Evolutionary conservation across 495 filamentous ascomycete genomes (phyloP).

Genomic region (Trichoderma virens): DNA sequence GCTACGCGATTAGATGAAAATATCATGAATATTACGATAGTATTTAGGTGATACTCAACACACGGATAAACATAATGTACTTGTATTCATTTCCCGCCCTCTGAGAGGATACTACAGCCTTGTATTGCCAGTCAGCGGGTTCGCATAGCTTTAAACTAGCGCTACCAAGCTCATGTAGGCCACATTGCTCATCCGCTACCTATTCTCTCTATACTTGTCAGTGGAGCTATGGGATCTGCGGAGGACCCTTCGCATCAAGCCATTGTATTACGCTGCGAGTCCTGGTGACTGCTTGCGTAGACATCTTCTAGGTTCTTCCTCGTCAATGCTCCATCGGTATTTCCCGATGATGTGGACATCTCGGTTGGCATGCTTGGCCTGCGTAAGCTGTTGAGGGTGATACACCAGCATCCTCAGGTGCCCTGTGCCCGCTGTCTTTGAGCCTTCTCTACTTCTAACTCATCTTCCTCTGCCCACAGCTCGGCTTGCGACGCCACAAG

Average conservation of each 20-base stretch:
- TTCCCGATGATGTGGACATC: constrained; percentile 9
- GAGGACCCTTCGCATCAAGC: constrained; percentile 64
- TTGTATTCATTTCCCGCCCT: no score
- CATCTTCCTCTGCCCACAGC: constrained; percentile 76
- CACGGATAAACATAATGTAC: no score
- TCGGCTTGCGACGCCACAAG: constrained; percentile 72
- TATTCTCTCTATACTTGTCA: constrained; percentile 87
- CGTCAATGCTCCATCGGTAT: constrained; percentile 56
- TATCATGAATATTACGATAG: no score
- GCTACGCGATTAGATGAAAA: no score
- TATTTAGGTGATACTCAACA: no score
- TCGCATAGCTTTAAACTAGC: no score
- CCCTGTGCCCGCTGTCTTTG: constrained; percentile 44
- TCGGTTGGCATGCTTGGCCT: constrained; percentile 9
- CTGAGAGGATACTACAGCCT: no score
- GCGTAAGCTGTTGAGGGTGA: constrained; percentile 16
- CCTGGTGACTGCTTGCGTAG: constrained; percentile 56
- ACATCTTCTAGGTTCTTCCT: constrained; percentile 73
- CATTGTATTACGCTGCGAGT: constrained; percentile 72
- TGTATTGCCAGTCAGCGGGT: no score
- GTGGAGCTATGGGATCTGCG: constrained; percentile 82
- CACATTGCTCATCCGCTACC: constrained; percentile 88
- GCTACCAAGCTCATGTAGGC: no score
- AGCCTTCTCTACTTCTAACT: constrained; percentile 58
- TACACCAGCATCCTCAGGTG: constrained; percentile 38